These are phyloP conservation scores for Fraxinus cuspidata DNA, from an alignment of 257 asterid species.

Conservation along the genomic window DNA sequence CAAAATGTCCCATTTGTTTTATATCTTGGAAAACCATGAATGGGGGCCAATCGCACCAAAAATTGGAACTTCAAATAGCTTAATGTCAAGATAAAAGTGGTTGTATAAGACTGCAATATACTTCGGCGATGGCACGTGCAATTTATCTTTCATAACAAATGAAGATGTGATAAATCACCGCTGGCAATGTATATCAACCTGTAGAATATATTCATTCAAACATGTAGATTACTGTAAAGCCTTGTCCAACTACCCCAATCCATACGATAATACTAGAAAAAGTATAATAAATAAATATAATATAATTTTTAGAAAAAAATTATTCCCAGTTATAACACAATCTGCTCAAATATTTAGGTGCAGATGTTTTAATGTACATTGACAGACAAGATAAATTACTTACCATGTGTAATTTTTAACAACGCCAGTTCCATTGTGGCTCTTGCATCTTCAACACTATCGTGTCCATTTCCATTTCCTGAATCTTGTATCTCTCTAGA, in stretches of 20 bases:
- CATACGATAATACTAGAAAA: neutral
- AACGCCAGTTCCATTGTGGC: slow-evolving; percentile 87
- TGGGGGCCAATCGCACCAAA: neutral
- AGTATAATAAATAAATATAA: no score
- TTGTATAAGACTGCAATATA: neutral
- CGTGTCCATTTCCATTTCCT: slow-evolving; percentile 90
- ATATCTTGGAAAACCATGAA: neutral
- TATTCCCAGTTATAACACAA: neutral
- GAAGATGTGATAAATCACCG: neutral
- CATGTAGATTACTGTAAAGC: neutral
- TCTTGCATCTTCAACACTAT: slow-evolving; percentile 92
- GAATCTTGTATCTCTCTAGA: slow-evolving; percentile 85
- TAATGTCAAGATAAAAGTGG: neutral
- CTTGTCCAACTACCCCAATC: neutral
- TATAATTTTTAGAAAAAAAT: neutral
- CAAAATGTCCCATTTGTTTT: neutral
- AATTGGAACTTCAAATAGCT: neutral
- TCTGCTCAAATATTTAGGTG: neutral
- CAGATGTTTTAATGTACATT: slow-evolving; percentile 14
- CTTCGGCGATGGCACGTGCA: no score
- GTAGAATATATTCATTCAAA: neutral
- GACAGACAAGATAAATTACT: slow-evolving; percentile 20
- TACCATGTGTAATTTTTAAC: slow-evolving; percentile 68
- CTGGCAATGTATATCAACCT: neutral
- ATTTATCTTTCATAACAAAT: neutral